Percentiles rank a stretch among this genome's conserved stretches.
phyloP scores from a whole-genome alignment of 2,329 filamentous ascomycete genomes.

The Colletotrichum chrysophilum region DNA sequence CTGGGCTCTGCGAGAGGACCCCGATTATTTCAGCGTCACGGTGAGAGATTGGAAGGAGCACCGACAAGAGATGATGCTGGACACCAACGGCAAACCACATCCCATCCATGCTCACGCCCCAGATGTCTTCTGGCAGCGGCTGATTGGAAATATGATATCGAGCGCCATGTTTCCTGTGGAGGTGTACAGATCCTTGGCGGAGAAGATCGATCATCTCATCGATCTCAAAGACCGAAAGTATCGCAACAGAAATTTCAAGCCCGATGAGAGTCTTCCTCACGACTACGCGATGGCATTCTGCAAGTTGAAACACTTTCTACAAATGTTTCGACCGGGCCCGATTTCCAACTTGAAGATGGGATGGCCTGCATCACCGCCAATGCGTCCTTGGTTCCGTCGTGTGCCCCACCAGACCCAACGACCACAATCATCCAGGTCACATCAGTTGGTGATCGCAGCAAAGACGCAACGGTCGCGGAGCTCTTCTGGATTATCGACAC shows the following conservation, averaged over 20 bases:
- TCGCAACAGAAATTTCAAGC: not conserved
- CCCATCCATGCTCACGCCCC: slow-evolving; percentile 21
- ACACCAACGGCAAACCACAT: slow-evolving; percentile 36
- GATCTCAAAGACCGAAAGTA: not conserved
- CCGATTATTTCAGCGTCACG: slow-evolving; percentile 55
- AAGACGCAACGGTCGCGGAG: slow-evolving; percentile 24
- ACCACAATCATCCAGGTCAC: slow-evolving; percentile 27
- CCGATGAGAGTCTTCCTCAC: slow-evolving; percentile 31
- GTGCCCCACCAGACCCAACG: slow-evolving; percentile 25
- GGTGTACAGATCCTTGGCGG: not conserved
- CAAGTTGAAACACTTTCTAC: not conserved
- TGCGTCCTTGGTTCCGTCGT: slow-evolving; percentile 39
- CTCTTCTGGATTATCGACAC: slow-evolving; percentile 41
- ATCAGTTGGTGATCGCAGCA: slow-evolving; percentile 17
- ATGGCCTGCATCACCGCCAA: slow-evolving; percentile 43
- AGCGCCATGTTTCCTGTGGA: slow-evolving; percentile 26
- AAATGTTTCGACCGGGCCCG: not conserved
- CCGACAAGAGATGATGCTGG: slow-evolving; percentile 46
- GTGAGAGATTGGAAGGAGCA: slow-evolving; percentile 52
- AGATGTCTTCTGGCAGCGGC: slow-evolving; percentile 40
- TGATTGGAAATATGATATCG: slow-evolving; percentile 37
- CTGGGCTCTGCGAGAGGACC: slow-evolving; percentile 62
- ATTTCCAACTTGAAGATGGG: not conserved
- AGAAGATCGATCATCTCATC: not conserved
- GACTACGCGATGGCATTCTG: slow-evolving; percentile 16